Conservation (phyloP, 2,329 filamentous ascomycete genomes). For the Aspergillus aculeatinus region DNA sequence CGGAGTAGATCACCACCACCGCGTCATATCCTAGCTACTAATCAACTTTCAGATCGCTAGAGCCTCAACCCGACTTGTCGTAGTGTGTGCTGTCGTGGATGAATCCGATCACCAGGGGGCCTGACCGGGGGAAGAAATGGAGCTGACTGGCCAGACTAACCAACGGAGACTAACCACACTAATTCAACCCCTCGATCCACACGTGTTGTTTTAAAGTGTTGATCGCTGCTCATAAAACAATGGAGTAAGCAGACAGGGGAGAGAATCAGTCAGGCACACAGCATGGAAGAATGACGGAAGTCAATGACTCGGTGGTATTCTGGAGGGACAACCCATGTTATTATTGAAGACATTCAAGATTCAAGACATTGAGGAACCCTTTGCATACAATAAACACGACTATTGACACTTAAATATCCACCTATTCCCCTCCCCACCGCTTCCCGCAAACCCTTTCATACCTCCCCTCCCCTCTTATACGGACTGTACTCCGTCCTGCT, state of each 20-base stretch:
- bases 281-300: not conserved
- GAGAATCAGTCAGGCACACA: not conserved
- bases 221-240: not conserved
- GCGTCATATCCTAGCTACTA: not conserved
- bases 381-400: not conserved
- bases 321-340: not conserved
- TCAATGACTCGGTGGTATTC: not conserved
- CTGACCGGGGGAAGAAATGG: not conserved
- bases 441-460: no score
- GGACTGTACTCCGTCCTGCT: not conserved
- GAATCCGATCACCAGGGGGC: not conserved
- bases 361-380: no score
- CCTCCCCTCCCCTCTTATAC: no score
- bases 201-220: constrained; percentile 1
- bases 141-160: not conserved
- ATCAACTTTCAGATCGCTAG: no score
- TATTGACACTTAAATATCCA: not conserved
- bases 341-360: not conserved
- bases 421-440: not conserved
- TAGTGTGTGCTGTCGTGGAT: not conserved
- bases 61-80: no score
- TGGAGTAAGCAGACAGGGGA: not conserved
- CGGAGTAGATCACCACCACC: not conserved
- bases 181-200: constrained; percentile 3
- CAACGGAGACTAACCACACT: not conserved